Conservation (phyloP, 805 yeast species). For the Blastobotrys robertii region DNA sequence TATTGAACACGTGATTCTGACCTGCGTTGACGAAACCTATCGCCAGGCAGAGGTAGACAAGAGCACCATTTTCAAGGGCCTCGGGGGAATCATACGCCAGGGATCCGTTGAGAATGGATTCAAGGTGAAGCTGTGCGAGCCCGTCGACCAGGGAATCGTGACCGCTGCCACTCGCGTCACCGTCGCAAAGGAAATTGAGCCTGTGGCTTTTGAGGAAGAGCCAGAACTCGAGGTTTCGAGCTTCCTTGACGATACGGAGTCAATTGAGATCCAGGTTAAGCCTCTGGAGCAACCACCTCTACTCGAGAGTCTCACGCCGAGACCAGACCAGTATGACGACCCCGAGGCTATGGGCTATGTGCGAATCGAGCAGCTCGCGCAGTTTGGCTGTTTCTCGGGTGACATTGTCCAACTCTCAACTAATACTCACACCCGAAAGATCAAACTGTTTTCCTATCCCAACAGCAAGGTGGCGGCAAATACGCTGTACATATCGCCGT, state of each 20-base stretch:
- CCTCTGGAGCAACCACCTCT: slow-evolving; percentile 1
- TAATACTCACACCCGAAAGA: slow-evolving; percentile 20
- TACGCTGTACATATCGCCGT: slow-evolving; percentile 51
- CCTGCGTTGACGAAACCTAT: slow-evolving; percentile 41
- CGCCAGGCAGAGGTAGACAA: no score
- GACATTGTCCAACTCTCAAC: slow-evolving; percentile 37
- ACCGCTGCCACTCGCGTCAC: slow-evolving; percentile 40
- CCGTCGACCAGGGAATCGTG: slow-evolving; percentile 55
- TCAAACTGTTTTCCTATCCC: slow-evolving; percentile 47
- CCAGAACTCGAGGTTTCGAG: slow-evolving; percentile 18
- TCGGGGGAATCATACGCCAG: slow-evolving; percentile 27
- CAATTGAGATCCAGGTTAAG: slow-evolving; percentile 2
- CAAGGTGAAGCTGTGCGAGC: slow-evolving; percentile 54
- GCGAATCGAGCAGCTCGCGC: slow-evolving; percentile 41
- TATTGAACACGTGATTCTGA: slow-evolving; percentile 33
- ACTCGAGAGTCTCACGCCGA: slow-evolving; percentile 13
- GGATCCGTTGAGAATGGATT: slow-evolving; percentile 42
- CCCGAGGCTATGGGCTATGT: slow-evolving; percentile 37
- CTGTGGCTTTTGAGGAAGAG: slow-evolving; percentile 7
- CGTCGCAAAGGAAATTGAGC: slow-evolving; percentile 32
- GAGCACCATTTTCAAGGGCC: no score
- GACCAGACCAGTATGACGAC: slow-evolving; percentile 31
- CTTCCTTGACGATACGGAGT: slow-evolving; percentile 13
- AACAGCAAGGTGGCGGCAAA: slow-evolving; percentile 39
- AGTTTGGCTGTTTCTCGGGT: slow-evolving; percentile 58